Evolutionary conservation across 2,329 filamentous ascomycete species (phyloP), one percentile per base, ranked within the genome.

Genomic region (Fonsecaea pugnacius): DNA sequence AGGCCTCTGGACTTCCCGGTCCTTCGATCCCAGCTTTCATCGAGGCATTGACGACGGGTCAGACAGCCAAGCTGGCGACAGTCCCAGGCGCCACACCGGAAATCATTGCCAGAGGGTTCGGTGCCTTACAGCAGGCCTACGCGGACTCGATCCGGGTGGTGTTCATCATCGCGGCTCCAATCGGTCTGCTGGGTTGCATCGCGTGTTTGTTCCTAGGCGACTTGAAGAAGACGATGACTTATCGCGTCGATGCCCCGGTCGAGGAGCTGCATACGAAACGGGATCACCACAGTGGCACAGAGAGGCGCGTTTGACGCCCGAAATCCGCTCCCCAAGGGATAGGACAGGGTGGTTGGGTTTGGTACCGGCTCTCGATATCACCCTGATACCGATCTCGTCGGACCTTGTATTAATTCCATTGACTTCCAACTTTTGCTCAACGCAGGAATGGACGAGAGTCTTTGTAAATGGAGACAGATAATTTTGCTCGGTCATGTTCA

Each of bases 181-280:
- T 67, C 18, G 62, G 65, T 7, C 32, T 60, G 0, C 16, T 59
- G 8, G 65, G 58, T 10, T 10, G 10, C 14, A 18, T 60, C 5
- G 55, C 27, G 18, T 62, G 62, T 18, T 58, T 38, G 32, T 65
- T 67, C 58, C 32, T 67, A 18, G 58, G 52, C 33, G 54, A 60
- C 33, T 18, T 65, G 51, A 58, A 43, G 5, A 56, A 65, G 38
- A 59, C 46, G 4, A 67, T 67, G 65, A 59, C 59, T 40, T 65
- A 62, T 38, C 57, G 50, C 2, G 62, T 67, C 14, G 65, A 67
- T 51, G 65, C 65, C 1, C 65, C 65, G 21, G 53, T 67, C 18
- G 65, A 67, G 21, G 40, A 55, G 21, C 36, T 67, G 18, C 65
- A 67, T 33, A 56, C 38, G n/a, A 66, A 66, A 43, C 27, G 36